Evolutionary conservation across 2,329 filamentous ascomycete genomes (phyloP), one percentile per base, ranked within the genome.

Genomic region (Colletotrichum magnum): DNA sequence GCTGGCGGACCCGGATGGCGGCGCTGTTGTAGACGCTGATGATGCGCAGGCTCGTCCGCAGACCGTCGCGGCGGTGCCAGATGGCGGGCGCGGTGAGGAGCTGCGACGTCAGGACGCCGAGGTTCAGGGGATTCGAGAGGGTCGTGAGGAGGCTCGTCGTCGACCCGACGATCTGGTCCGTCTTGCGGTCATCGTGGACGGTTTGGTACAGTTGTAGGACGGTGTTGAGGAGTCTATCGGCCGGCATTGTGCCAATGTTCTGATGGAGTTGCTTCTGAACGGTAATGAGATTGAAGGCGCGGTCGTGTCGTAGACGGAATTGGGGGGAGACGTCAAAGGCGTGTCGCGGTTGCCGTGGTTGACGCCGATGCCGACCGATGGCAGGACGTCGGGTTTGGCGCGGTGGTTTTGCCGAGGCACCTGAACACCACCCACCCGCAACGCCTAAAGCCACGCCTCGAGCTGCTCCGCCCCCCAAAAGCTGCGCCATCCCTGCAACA

Each of bases 11-110:
- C 71, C 86, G 86, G 57, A 83, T 79, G 3, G 87, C 88, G 36
- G 92, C 91, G 5, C 89, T 88, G 79, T 93, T 92, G 83, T 90
- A 94, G 71, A 94, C 87, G 80, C 90, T 89, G 73, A 94, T 86
- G 72, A 93, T 84, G 72, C 89, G 88, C 72, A 92, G 85, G 69
- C 89, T 90, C 2, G 88, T 89, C 15, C 85, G 86, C 43, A 93
- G 82, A 9, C 88, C 89, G 64, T 91, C 86, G 10, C 87, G 87
- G 75, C 84, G 80, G 67, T 82, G 79, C 92, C 92, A 95, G 79
- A 94, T 85, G 9, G 92, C 90, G 3, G 91, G 92, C 0, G 92
- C 90, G 1, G 87, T 88, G 53, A 94, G 86, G 6, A 94, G 85
- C 72, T 94, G 92, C 28, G 90, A 91, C 0, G 92, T 92, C 62